Base-by-base conservation (phyloP, 176 grass and related monocot genomes). In the Paspalum vaginatum region DNA sequence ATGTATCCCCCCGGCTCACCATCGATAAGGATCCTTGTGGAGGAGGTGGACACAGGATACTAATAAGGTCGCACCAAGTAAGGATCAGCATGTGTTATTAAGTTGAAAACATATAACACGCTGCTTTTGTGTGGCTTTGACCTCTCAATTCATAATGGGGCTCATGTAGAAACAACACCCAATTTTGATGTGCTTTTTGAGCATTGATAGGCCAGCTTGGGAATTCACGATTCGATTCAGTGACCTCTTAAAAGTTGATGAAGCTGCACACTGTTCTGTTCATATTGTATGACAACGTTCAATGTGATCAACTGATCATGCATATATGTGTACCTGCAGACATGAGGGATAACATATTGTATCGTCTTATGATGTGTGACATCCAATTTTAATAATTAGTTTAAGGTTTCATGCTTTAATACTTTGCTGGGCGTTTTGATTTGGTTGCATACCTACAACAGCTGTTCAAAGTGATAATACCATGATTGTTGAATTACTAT, bases 211-310 rank as follows among this genome's bases (percentile, higher is more conserved):
- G 49, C 7, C 43, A 70, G 60, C 43, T 6, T 60, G 56, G 4
- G 15, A 42, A 41, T 49, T 49, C 50, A 0, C 27, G 16, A 20
- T 77, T 37, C 12, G 43, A 22, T 77, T 68, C 7, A 22, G 12
- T 24, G 26, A 11, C 20, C 53, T 73, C 15, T 43, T 45, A 45
- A 65, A 76, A 27, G 17, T 54, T 38, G 49, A 20, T 16, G 53
- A 40, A 49, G 57, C 14, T 52, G 44, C 15, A 70, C 44, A 77
- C 20, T 49, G 52, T 24, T 70, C 4, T 53, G 58, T 20, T 16
- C 75, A 63, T 69, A 21, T 84, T 77, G 16, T 71, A 81, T 43
- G 27, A 0, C 16, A 75, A 6, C 80, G 51, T 57, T 59, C 59
- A 44, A 18, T 74, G n/a, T 59, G 42, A 42, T n/a, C n/a, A n/a